Base-by-base conservation (phyloP, 2,329 filamentous ascomycete genomes). In the Anisogramma anomala region DNA sequence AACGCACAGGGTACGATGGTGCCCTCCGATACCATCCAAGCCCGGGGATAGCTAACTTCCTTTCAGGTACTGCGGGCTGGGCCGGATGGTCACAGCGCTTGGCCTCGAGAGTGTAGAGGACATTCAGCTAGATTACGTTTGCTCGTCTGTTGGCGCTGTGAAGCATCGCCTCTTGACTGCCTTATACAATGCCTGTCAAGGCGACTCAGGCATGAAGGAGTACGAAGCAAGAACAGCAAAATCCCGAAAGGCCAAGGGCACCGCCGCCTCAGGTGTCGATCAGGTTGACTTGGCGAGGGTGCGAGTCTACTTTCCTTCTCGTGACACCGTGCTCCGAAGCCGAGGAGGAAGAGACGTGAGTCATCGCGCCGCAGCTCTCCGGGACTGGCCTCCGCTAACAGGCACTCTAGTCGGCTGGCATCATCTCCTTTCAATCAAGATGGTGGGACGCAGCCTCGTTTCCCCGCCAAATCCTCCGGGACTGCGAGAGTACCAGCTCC, bases 81-180 rank as follows among this genome's bases (percentile, higher is more conserved):
- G 79, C 1, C 69, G 66, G 34, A 76, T 81, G 32, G 70, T 96
- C 26, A 64, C 62, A 42, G 59, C 68, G 8, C 68, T 94, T 13
- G 76, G 79, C 1, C 64, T 89, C 33, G 58, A 63, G 41, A 74
- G 73, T 3, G 56, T 65, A 2, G 58, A 63, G 5, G 61, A 68
- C 2, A 52, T 89, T 11, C 70, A 83, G 39, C 58, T 94, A 26
- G 86, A 94, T 58, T 82, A 83, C 49, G 69, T 87, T 41, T 74
- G 83, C 18, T 85, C 89, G 1, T 95, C 89, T 0, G 63, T 96
- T 4, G 91, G 89, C 14, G 77, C 77, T 7, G 56, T 96, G 31
- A 86, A 78, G 39, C 67, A 73, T 31, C 70, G 74, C 6, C 77
- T 93, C 45, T 59, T 95, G 20, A 59, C 58, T 39, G 64, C 66